A percentile compares a stretch with the other conserved stretches of the same genome.
Evolutionary conservation across 78 protist species (phyloP).

Genomic region (Pigoraptor vietnamica): DNA sequence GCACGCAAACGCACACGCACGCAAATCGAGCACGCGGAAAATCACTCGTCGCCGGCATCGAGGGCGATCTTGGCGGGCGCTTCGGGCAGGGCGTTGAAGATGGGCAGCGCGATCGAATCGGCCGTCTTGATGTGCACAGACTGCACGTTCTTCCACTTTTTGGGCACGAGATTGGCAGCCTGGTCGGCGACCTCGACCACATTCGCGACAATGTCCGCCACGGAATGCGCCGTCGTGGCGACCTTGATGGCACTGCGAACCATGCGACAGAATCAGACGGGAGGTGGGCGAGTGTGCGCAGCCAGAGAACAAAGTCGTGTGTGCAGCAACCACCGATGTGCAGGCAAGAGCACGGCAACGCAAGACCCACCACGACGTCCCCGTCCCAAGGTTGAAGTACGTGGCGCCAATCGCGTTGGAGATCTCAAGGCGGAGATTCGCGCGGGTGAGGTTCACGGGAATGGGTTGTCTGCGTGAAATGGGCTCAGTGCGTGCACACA

Average conservation of each 20-base stretch:
- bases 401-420: not conserved
- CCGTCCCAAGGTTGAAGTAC: not conserved
- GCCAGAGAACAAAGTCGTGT: too few species aligned
- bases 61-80: not conserved
- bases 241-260: not conserved
- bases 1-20: too few species aligned
- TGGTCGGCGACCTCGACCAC: not conserved
- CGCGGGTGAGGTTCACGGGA: not conserved
- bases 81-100: constrained; percentile 4
- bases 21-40: too few species aligned
- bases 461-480: not conserved
- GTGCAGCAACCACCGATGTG: not conserved
- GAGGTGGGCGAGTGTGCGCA: not conserved
- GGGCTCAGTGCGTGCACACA: not conserved
- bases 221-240: not conserved
- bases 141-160: not conserved
- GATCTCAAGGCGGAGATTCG: not conserved
- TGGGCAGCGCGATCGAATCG: constrained; percentile 31
- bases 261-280: not conserved
- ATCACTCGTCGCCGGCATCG: too few species aligned
- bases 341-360: not conserved
- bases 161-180: not conserved
- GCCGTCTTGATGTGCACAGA: constrained; percentile 22
- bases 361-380: not conserved
- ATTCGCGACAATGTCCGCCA: constrained; percentile 4